phyloP scores from a whole-genome alignment of 371 early-diverging fungal genomes.

The Rhizopus arrhizus region DNA sequence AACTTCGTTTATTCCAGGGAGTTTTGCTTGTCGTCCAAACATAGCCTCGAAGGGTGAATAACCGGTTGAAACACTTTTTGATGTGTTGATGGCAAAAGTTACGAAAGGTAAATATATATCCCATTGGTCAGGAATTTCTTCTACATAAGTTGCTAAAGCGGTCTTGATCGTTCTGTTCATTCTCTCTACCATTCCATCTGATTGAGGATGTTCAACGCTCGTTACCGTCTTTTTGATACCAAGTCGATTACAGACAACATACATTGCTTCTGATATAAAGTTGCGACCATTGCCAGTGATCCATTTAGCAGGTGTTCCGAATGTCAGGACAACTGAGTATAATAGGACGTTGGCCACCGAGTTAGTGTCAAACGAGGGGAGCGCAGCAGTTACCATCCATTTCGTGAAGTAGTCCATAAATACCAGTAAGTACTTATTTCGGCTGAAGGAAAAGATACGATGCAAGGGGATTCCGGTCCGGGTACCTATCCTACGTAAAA shows the following conservation, averaged over 20 bases:
- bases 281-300: slow-evolving; percentile 25
- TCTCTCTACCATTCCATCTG: slow-evolving; percentile 21
- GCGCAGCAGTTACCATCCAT: slow-evolving; percentile 15
- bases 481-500: no score
- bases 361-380: slow-evolving; percentile 10
- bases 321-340: slow-evolving; percentile 3
- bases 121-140: slow-evolving; percentile 10
- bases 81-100: slow-evolving; percentile 18
- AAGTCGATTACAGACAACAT: slow-evolving; percentile 5
- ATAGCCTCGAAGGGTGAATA: slow-evolving; percentile 17
- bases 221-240: slow-evolving; percentile 9
- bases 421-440: slow-evolving; percentile 27
- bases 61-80: slow-evolving; percentile 10
- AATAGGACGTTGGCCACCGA: slow-evolving; percentile 1
- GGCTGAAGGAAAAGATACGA: no score
- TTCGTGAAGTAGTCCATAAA: slow-evolving; percentile 26
- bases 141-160: slow-evolving; percentile 13
- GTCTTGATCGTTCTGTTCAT: slow-evolving; percentile 19
- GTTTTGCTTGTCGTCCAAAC: slow-evolving; percentile 12
- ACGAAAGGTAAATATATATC: slow-evolving; percentile 22
- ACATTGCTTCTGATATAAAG: slow-evolving; percentile 22
- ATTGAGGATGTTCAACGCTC: slow-evolving; percentile 21
- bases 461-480: no score
- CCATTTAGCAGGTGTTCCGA: slow-evolving; percentile 3
- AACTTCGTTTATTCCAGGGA: no score